phyloP scores from a whole-genome alignment of 1,284 basidiomycete genomes.

The Cutaneotrichosporon mucoides region DNA sequence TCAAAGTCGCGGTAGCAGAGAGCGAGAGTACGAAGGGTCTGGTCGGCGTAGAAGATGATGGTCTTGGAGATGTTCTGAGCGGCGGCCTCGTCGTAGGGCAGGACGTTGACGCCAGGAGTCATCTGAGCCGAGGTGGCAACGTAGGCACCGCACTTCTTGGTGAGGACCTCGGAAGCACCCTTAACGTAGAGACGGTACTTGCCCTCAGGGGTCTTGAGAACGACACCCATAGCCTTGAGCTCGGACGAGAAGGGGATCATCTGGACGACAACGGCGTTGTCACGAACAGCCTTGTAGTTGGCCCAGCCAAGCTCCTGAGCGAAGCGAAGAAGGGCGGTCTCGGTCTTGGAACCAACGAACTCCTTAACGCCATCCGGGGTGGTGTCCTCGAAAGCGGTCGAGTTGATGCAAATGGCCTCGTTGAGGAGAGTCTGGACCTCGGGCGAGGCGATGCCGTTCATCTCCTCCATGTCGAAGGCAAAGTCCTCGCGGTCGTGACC shows the following conservation, averaged over 20 bases:
- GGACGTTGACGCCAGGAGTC: constrained; percentile 17
- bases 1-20: constrained; percentile 87
- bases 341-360: constrained; percentile 94
- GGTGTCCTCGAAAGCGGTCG: constrained; percentile 87
- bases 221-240: constrained; percentile 94
- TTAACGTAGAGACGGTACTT: constrained; percentile 77
- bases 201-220: constrained; percentile 62
- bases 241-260: constrained; percentile 94
- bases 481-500: constrained; percentile 59
- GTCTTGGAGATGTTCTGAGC: constrained; percentile 53
- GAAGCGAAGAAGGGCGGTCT: constrained; percentile 86
- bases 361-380: constrained; percentile 62
- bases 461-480: constrained; percentile 70
- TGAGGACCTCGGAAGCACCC: constrained; percentile 90
- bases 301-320: constrained; percentile 82
- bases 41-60: constrained; percentile 95
- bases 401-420: constrained; percentile 87
- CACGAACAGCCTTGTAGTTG: constrained; percentile 67
- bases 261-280: constrained; percentile 65
- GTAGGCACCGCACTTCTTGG: constrained; percentile 65
- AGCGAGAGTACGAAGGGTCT: constrained; percentile 87
- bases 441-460: constrained; percentile 63
- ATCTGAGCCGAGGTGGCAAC: constrained; percentile 58
- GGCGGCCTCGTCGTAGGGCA: constrained; percentile 33
- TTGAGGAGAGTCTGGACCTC: constrained; percentile 70